A percentile compares a stretch with the other conserved stretches of the same genome.
Evolutionary conservation across 306 rosid species (phyloP).

Genomic region (Quercus rubra): DNA sequence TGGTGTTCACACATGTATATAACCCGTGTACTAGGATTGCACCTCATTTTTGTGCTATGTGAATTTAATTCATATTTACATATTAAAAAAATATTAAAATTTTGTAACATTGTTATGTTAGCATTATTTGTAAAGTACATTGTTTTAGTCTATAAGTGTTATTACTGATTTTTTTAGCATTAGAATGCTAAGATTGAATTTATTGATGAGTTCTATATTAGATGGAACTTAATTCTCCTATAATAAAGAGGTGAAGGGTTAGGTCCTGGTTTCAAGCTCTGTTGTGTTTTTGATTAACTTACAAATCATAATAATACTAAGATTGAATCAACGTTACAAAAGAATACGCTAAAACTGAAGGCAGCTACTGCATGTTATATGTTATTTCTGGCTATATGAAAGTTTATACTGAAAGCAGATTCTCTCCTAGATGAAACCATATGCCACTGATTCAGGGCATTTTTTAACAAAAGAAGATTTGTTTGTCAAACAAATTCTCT

Average conservation of each 20-base stretch:
- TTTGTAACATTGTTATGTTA: not conserved
- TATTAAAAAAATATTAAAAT: not conserved
- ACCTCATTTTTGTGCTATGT: not conserved
- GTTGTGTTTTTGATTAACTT: not conserved
- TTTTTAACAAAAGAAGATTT: not conserved
- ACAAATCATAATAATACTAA: not conserved
- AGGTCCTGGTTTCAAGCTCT: not conserved
- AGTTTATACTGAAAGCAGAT: not conserved
- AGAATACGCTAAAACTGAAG: not conserved
- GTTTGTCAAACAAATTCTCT: not conserved
- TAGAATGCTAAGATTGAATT: not conserved
- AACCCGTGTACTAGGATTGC: not conserved
- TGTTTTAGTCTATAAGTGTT: not conserved
- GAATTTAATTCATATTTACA: not conserved
- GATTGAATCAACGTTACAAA: not conserved
- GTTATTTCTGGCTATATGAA: not conserved
- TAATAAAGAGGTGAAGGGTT: not conserved
- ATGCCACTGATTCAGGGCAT: not conserved
- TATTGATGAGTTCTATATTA: not conserved
- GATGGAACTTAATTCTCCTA: not conserved
- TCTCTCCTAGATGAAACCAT: not conserved
- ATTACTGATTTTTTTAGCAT: not conserved
- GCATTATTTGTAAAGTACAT: not conserved
- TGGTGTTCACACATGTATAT: not conserved
- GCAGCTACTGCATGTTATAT: not conserved